Evolutionary conservation across 495 filamentous ascomycete genomes (phyloP).

Genomic region (Penicillium egyptiacum): DNA sequence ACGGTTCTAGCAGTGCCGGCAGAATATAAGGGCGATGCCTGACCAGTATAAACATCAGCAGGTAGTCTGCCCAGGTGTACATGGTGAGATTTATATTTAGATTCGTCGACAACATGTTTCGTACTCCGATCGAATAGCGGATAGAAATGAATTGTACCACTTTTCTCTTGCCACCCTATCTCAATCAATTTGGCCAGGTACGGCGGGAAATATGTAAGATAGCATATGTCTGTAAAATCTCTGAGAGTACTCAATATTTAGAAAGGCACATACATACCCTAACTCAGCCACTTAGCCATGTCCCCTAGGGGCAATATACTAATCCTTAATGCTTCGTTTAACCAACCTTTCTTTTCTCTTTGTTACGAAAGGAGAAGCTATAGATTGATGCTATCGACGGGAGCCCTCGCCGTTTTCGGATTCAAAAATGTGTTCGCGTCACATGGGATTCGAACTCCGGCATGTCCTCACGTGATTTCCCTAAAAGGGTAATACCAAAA

Average conservation of each 20-base stretch:
- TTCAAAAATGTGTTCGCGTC: background rate
- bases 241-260: background rate
- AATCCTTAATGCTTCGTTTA: background rate
- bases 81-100: background rate
- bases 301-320: background rate
- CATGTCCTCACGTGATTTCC: background rate
- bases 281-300: background rate
- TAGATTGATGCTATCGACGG: background rate
- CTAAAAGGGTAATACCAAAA: background rate
- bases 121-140: too few species aligned
- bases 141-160: too few species aligned
- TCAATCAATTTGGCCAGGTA: background rate
- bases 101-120: background rate
- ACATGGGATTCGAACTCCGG: background rate
- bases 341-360: background rate
- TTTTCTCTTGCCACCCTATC: background rate
- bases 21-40: background rate
- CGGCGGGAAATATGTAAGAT: background rate
- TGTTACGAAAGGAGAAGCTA: background rate
- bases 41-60: background rate
- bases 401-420: background rate
- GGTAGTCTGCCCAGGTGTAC: too few species aligned
- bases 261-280: background rate
- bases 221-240: background rate
- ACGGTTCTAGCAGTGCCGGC: too few species aligned